Evolutionary conservation across 176 grass and related monocot species (phyloP), one percentile per base, ranked within the genome.

Genomic region (Eremochloa ophiuroides): DNA sequence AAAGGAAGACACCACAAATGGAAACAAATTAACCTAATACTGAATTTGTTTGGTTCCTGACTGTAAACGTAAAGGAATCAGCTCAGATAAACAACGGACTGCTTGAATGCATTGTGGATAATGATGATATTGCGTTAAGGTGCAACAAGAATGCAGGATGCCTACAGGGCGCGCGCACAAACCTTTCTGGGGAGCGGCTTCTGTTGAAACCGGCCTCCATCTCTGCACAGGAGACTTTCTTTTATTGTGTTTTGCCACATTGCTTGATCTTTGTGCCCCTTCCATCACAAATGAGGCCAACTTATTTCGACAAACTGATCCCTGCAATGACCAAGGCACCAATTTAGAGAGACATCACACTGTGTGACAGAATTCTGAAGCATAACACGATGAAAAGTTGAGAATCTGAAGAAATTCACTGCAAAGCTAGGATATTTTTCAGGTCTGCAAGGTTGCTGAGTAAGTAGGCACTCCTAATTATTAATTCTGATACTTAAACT

Each of bases 121-220:
- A 47, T 48, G 39, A 47, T 14, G 31, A 64, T 34, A 7, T 56
- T 29, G 25, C 15, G 9, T 56, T 20, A 56, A 23, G 10, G 28
- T 37, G 27, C 10, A 1, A 25, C 39, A 39, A 63, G 10, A 75
- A 60, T 13, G 16, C 28, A 31, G 28, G 61, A 29, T 62, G 40
- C 10, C 33, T 65, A 84, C 13, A 23, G 73, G 48, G 33, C 48
- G 56, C 41, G 85, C 58, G 56, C 37, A 88, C 91, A 27, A 5
- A 70, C 93, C 84, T 92, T 89, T 25, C n/a, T 3, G 61, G 43
- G 80, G n/a, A 74, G 39, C n/a, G 27, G 86, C 92, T 56, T 85
- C 46, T 25, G 78, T 92, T 33, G 90, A 90, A 78, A 92, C 48
- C 10, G 87, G 73, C 73, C 69, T 90, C 92, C 89, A 89, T 84